Base-by-base conservation (phyloP, 257 asterid genomes). In the Marsdenia floribunda region DNA sequence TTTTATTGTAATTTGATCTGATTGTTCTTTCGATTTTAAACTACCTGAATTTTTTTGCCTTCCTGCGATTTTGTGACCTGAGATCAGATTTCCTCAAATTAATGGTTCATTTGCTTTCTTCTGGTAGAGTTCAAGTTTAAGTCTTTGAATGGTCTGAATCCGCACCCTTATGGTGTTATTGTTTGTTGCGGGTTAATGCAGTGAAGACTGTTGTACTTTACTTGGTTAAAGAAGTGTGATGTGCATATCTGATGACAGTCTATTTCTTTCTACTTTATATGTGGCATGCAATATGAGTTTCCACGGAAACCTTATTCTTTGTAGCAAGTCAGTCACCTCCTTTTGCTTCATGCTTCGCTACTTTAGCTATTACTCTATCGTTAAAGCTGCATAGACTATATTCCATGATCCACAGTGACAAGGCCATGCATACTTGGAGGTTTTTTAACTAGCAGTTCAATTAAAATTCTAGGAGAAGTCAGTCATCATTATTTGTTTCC, bases 61-160 rank as follows among this genome's bases (percentile, higher is more conserved):
- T 53, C 21, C 29, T 35, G 65, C 44, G 50, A 19, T 53, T 70
- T 33, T 58, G 3, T 71, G 50, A 65, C 13, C 42, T 50, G 33
- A 37, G 60, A 53, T 18, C 33, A 14, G n/a, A 11, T 44, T 42
- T 33, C 49, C 19, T 38, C 24, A 3, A 19, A 49, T 33, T 61
- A 54, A 18, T 64, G 12, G 37, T 64, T 35, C 29, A 38, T 66
- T 66, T 16, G 44, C 44, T 14, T 33, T 29, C 42, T 64, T 18
- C 2, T 11, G 5, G 33, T 19, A 2, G 40, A 37, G 2, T 42
- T 14, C 44, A 5, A 47, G 26, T n/a, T 63, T 75, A 49, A 33
- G 73, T 47, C 76, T 53, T 65, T n/a, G 53, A 65, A 29, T 52
- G 63, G 66, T 66, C 37, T 37, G 50, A 16, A 19, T 44, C 12